Base-by-base conservation (phyloP, 495 filamentous ascomycete genomes). In the Lasiosphaeria miniovina region DNA sequence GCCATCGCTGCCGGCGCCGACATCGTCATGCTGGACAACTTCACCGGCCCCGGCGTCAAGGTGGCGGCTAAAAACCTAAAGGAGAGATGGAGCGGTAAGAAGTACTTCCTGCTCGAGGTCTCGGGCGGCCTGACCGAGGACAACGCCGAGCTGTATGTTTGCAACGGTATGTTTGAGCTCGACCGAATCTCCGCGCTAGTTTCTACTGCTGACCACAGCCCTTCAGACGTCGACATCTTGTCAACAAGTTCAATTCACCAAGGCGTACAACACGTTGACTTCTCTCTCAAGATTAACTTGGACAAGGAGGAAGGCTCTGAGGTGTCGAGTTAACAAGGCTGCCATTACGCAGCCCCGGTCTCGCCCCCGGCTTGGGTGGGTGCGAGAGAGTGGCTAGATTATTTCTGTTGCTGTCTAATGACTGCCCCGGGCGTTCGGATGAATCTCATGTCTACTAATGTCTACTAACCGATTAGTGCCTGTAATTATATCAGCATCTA, bases 21-120 rank as follows among this genome's bases (percentile, higher is more conserved):
- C 79, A 84, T 98, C 6, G 84, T 98, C 54, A 98, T 98, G 94
- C 75, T 98, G 65, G 94, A 98, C 73, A 98, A 98, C 69, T 98
- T 98, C 68, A 83, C 82, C 0, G 81, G 85, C 0, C 86, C 90
- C 9, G 91, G 86, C 0, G 86, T 96, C 55, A 85, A 82, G 67
- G 74, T 78, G 35, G 89, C 89, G 0, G 89, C 93, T 11, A 75
- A 60, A 68, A 81, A 79, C 61, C 74, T 98, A 38, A 94, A 92
- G 77, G 75, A 87, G 65, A 83, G 84, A 65, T 96, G 90, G 90
- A 80, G 68, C 11, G 84, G 78, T 1, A 86, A 86, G 70, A 74
- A 77, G 56, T 64, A 81, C 38, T 91, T 94, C 64, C 66, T 97
- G 69, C 79, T 98, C 40, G 94, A 98, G 79, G 90, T 95, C 15